Percentiles rank a stretch among this genome's conserved stretches.
Conservation (phyloP, 495 filamentous ascomycete genomes). For the Neurospora sp. region DNA sequence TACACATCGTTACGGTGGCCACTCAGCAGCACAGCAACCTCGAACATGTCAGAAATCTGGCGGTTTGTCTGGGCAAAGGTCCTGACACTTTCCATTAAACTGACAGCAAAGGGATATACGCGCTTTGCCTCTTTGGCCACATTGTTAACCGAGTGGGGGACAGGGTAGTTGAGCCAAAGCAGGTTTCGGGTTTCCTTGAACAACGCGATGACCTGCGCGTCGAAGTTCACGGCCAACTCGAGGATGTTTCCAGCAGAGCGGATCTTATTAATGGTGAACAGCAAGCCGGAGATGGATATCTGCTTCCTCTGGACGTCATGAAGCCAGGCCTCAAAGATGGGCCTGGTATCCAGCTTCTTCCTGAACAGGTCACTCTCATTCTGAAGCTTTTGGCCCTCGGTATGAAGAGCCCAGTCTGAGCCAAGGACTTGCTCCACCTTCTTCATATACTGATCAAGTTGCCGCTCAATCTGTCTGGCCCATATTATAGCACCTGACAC, state of each 20-base stretch:
- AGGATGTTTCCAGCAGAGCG: slow-evolving; percentile 75
- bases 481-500: slow-evolving; percentile 95
- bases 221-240: slow-evolving; percentile 90
- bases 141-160: slow-evolving; percentile 88
- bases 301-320: slow-evolving; percentile 78
- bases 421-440: slow-evolving; percentile 94
- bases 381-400: slow-evolving; percentile 90
- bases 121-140: slow-evolving; percentile 94
- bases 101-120: slow-evolving; percentile 95
- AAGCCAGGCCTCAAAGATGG: slow-evolving; percentile 91
- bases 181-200: slow-evolving; percentile 99
- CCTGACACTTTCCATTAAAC: slow-evolving; percentile 92
- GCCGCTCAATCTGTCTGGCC: slow-evolving; percentile 92
- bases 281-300: slow-evolving; percentile 78
- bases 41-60: slow-evolving; percentile 69
- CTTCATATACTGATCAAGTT: slow-evolving; percentile 91
- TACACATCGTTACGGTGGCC: slow-evolving; percentile 88
- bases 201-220: slow-evolving; percentile 88
- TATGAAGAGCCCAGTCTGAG: slow-evolving; percentile 83
- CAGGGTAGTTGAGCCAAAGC: slow-evolving; percentile 81
- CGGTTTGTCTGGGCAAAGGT: slow-evolving; percentile 81
- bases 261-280: slow-evolving; percentile 84
- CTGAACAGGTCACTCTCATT: slow-evolving; percentile 81
- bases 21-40: slow-evolving; percentile 75
- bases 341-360: slow-evolving; percentile 88